Conservation (phyloP, 2,329 filamentous ascomycete species). For the Calonectria hawksworthii region DNA sequence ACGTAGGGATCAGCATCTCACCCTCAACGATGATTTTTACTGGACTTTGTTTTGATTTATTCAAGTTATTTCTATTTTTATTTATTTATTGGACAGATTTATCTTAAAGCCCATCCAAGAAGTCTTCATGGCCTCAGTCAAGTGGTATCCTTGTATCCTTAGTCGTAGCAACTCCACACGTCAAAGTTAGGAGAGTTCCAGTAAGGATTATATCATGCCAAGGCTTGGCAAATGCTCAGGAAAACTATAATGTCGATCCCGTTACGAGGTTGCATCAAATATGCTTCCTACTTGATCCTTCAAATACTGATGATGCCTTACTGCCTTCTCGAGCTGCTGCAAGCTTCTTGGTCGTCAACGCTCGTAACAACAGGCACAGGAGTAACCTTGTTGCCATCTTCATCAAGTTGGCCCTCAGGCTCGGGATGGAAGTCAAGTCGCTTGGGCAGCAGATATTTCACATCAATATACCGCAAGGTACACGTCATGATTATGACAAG, state of each 20-base stretch:
- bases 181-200: not conserved
- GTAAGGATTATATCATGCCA: not conserved
- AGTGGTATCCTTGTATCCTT: not conserved
- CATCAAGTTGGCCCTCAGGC: not conserved
- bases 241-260: not conserved
- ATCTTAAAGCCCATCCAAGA: not conserved
- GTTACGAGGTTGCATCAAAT: not conserved
- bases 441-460: constrained; percentile 13
- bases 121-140: no score
- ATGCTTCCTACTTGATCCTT: not conserved
- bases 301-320: not conserved
- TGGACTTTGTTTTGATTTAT: not conserved
- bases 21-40: not conserved
- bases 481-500: constrained; percentile 26
- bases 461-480: constrained; percentile 23
- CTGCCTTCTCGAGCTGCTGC: not conserved
- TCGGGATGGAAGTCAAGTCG: constrained; percentile 5
- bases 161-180: not conserved
- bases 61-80: not conserved
- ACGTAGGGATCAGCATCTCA: not conserved
- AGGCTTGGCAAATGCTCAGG: not conserved
- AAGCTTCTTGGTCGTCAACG: not conserved
- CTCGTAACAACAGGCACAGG: not conserved
- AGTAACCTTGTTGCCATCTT: not conserved
- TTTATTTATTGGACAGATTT: not conserved